These are phyloP conservation scores for Dendrocalamus sinicus DNA, from an alignment of 176 grass and related monocot species.

Conservation along the genomic window DNA sequence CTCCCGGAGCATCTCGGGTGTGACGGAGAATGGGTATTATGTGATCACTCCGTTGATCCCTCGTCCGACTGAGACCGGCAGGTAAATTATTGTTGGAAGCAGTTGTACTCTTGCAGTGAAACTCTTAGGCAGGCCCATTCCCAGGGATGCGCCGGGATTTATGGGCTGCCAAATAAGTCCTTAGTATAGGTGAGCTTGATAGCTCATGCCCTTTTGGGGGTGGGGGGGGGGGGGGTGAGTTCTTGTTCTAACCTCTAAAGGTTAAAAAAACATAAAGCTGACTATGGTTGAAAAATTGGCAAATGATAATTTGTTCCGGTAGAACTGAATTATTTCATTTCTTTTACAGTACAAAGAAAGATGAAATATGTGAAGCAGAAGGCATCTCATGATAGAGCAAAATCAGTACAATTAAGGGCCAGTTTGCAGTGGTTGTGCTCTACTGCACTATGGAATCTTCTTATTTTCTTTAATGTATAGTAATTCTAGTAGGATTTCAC, in stretches of 20 bases:
- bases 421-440: background rate
- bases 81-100: constrained; percentile 61
- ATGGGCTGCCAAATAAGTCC: too few relatives aligned
- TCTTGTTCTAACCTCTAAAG: background rate
- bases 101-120: background rate
- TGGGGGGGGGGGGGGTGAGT: background rate
- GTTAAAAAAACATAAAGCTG: background rate
- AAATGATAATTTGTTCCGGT: background rate
- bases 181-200: background rate
- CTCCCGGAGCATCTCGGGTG: constrained; percentile 91
- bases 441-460: background rate
- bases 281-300: background rate
- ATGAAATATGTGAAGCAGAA: background rate
- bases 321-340: background rate
- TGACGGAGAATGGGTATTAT: constrained; percentile 94
- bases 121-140: background rate
- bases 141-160: too few relatives aligned
- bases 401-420: background rate
- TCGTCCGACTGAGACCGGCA: constrained; percentile 45
- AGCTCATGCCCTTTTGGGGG: background rate
- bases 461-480: background rate
- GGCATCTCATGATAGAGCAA: background rate
- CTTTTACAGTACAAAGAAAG: background rate
- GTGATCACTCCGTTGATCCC: constrained; percentile 81
- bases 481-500: background rate